Conservation (phyloP, 306 rosid genomes). For the Alnus rubra region DNA sequence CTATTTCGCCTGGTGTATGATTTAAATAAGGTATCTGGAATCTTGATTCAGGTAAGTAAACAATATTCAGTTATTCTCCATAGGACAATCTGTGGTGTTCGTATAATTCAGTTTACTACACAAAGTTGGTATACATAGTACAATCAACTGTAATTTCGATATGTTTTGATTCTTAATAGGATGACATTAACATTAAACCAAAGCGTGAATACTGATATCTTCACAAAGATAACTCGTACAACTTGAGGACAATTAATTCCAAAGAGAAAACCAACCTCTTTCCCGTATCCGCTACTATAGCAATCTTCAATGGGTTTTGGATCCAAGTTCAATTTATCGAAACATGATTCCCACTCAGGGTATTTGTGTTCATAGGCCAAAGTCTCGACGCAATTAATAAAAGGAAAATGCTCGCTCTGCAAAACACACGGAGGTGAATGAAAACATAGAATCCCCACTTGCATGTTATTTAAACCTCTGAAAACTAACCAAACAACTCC, state of each 20-base stretch:
- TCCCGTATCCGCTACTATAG: constrained; percentile 59
- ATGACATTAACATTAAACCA: not conserved
- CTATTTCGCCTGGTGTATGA: not conserved
- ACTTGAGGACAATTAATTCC: not conserved
- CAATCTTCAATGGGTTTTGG: constrained; percentile 57
- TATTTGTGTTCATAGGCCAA: constrained; percentile 33
- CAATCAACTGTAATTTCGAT: not conserved
- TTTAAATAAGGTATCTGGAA: not conserved
- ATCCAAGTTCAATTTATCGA: constrained; percentile 62
- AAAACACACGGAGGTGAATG: constrained; percentile 14
- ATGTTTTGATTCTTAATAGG: not conserved
- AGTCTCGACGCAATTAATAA: constrained; percentile 71
- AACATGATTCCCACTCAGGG: constrained; percentile 71
- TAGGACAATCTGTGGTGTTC: not conserved
- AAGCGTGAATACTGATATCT: not conserved
- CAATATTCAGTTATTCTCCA: not conserved
- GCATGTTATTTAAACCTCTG: constrained; percentile 7
- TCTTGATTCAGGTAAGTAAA: not conserved
- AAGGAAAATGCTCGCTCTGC: constrained; percentile 77
- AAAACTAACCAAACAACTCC: constrained; percentile 1
- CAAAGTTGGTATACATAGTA: not conserved
- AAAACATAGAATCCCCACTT: constrained; percentile 2
- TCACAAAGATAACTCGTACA: not conserved
- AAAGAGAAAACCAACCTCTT: constrained; percentile 55
- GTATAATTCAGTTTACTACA: not conserved